Evolutionary conservation across 257 asterid species (phyloP), one percentile per base, ranked within the genome.

Genomic region (Solanum ahanhuiri): DNA sequence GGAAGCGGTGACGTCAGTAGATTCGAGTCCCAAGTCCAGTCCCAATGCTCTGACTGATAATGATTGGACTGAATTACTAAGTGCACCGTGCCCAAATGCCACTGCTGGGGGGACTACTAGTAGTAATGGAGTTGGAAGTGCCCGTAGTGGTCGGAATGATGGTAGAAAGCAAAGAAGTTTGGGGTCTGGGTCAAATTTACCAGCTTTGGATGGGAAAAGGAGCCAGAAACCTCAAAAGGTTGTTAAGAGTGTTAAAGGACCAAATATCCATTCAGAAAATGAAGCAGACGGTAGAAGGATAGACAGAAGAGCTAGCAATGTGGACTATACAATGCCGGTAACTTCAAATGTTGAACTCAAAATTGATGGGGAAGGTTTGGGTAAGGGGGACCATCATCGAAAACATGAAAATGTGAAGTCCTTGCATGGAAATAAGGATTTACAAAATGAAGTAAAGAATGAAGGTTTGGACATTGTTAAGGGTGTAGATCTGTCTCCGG

Each of bases 41-140:
- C 57, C 82, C 67, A 89, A 87, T 63, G 88, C 89, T 86, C 92
- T 94, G 77, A 93, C 92, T 3, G 98, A 96, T 87, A 89, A 91
- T 89, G 99, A 97, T 90, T 97, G 99, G 99, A 97, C 99, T 7
- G 97, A 95, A 88, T 91, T 97, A 87, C 89, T 95, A 75, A 92
- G 96, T 89, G 94, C 89, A 84, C 98, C 98, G 3, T 92, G 91
- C 86, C 91, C 89, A 87, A 93, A 85, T 86, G 93, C 84, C 70
- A 79, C 72, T 41, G 75, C 91, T 28, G 90, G 86, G 83, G 87
- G 76, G 86, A 87, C 34, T 82, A 87, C 85, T 66, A 89, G 89
- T 87, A 89, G 88, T 88, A 92, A 85, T 82, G 94, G 92, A 87
- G 90, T 86, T 34, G 72, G 87, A 18, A 90, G 91, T 72, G 87